Evolutionary conservation across 768 basidiomycete genomes (phyloP), one percentile per base, ranked within the genome.

Genomic region (Lyophyllum shimeji): DNA sequence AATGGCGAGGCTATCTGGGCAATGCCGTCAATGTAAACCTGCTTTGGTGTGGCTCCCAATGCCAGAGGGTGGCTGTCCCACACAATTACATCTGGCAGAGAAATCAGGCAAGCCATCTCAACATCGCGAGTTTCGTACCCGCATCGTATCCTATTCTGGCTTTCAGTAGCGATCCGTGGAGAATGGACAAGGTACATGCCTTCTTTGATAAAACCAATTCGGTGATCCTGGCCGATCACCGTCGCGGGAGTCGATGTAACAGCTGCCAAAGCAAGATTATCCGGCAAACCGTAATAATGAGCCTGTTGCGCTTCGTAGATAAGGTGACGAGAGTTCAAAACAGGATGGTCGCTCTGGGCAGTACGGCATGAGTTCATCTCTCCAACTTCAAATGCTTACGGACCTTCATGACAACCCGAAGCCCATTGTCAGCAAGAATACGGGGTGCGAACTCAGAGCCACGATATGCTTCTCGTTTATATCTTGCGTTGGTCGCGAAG

Each of bases 1-100:
- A 75, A 68, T 1, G 85, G 79, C 4, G 71, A 63, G 21, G 71
- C 62, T 2, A 90, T 66, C 66, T 97, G 95, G 1, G 87, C 70
- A 50, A 95, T 87, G 2, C 95, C 95, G 62, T 97, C 95, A 56
- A 96, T 90, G 71, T 85, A 93, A 17, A 94, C 91, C 71, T 95
- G 91, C 31, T 79, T 76, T 4, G 93, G 93, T 0, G 91, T 88
- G 13, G 93, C 90, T 2, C 91, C 90, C 11, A 95, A 71, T 0
- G 87, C 81, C 17, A 96, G 75, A 0, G 94, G 94, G 71, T 95
- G 93, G 42, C 84, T 86, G 60, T 91, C 89, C 88, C 89, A 91
- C 0, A 93, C 73, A 29, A 93, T 85, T 29, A 94, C 54, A 71
- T 95, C 90, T 88, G n/a, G 15, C 27, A 1, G 23, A 44, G 34